Percentiles rank a stretch among this genome's conserved stretches.
Evolutionary conservation across 2,329 filamentous ascomycete species (phyloP).

Genomic region (Colletotrichum euphorbiae): DNA sequence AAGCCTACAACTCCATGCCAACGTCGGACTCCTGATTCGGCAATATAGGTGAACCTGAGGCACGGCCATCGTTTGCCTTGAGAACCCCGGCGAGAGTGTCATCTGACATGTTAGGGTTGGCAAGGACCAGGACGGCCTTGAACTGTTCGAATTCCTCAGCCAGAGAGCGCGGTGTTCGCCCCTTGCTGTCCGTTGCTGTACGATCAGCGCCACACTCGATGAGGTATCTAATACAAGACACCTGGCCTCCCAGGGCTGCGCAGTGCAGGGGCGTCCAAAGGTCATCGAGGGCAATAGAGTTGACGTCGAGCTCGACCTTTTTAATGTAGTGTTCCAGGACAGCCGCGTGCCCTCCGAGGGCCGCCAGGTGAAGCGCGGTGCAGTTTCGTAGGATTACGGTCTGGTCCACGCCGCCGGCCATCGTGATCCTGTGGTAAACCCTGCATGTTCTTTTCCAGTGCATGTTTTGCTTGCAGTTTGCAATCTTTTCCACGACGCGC

Average conservation of each 20-base stretch:
- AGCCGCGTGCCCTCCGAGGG: neutral
- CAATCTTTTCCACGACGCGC: neutral
- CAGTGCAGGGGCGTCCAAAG: slow-evolving; percentile 24
- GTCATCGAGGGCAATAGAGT: neutral
- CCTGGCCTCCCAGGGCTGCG: neutral
- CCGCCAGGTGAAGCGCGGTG: slow-evolving; percentile 24
- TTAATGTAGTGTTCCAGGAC: neutral
- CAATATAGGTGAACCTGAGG: no score
- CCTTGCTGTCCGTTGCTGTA: neutral
- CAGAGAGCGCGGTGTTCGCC: slow-evolving; percentile 3
- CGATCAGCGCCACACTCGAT: slow-evolving; percentile 25
- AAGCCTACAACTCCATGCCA: no score
- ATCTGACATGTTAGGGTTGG: no score
- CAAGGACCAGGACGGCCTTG: no score
- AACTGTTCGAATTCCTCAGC: neutral
- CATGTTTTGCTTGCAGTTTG: neutral
- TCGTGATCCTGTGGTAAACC: neutral
- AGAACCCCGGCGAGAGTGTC: no score
- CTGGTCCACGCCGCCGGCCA: neutral
- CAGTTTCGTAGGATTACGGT: neutral
- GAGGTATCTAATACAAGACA: slow-evolving; percentile 4
- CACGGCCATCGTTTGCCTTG: no score
- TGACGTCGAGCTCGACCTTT: neutral
- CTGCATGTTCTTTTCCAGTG: slow-evolving; percentile 5
- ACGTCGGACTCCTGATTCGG: no score